These are phyloP conservation scores for Tylopilus rubrobrunneus DNA, from an alignment of 768 basidiomycete genomes.

Conservation along the genomic window DNA sequence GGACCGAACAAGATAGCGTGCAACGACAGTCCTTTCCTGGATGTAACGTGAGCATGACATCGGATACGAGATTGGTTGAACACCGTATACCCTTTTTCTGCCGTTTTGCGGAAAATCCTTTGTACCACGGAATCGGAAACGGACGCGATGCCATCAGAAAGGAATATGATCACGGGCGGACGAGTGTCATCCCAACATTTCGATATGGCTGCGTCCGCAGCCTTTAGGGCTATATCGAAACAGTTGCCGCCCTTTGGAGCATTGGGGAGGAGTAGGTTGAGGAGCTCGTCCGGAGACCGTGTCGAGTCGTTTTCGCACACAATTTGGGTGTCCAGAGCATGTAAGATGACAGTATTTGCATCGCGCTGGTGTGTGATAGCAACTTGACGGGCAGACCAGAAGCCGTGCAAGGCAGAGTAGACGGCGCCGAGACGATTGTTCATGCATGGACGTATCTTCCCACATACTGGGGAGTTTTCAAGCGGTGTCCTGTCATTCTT, in stretches of 20 bases:
- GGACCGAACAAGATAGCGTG: constrained; percentile 55
- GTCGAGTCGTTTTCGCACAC: constrained; percentile 42
- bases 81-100: constrained; percentile 38
- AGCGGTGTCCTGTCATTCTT: constrained; percentile 39
- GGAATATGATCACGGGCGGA: constrained; percentile 50
- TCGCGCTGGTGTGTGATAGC: constrained; percentile 37
- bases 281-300: constrained; percentile 41
- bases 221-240: constrained; percentile 39
- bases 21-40: constrained; percentile 52
- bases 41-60: neutral
- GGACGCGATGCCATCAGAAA: constrained; percentile 51
- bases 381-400: constrained; percentile 49
- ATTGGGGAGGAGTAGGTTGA: constrained; percentile 36
- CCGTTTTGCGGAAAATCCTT: constrained; percentile 34
- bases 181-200: constrained; percentile 43
- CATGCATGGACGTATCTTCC: constrained; percentile 27
- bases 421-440: constrained; percentile 59
- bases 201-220: constrained; percentile 36
- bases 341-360: constrained; percentile 53
- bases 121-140: constrained; percentile 33
- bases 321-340: constrained; percentile 25
- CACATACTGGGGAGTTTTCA: constrained; percentile 31
- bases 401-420: constrained; percentile 46
- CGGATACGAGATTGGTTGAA: neutral
- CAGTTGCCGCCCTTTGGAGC: constrained; percentile 38